phyloP scores from a whole-genome alignment of 2,329 filamentous ascomycete species.

The Xenoacremonium recifei region DNA sequence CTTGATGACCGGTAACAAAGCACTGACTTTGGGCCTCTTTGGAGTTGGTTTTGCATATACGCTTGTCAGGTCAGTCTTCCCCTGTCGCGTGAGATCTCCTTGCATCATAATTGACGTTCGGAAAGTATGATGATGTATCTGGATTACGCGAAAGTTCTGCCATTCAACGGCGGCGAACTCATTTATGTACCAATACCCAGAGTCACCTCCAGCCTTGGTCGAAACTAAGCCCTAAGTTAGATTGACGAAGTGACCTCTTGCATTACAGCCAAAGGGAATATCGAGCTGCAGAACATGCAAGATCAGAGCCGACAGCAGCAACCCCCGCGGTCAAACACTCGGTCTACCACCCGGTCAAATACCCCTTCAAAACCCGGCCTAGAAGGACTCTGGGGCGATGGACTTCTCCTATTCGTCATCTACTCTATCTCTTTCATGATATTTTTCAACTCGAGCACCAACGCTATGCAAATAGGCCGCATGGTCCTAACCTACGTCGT shows the following conservation, averaged over 20 bases:
- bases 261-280: no score
- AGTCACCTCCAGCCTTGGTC: no score
- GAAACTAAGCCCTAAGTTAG: no score
- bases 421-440: neutral
- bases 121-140: conserved; percentile 6
- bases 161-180: conserved; percentile 4
- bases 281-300: no score
- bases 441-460: conserved; percentile 7
- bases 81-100: neutral
- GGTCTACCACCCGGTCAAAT: no score
- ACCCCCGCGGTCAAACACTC: no score
- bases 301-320: no score
- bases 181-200: conserved; percentile 6
- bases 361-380: no score
- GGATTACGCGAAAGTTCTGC: conserved; percentile 2
- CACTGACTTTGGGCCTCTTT: conserved; percentile 2
- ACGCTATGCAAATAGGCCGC: conserved; percentile 4
- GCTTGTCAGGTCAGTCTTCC: neutral
- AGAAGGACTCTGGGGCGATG: no score
- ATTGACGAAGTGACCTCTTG: no score
- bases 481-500: conserved; percentile 1
- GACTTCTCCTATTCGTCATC: neutral
- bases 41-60: conserved; percentile 1
- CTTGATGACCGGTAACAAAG: conserved; percentile 4
- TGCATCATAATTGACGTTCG: neutral